Evolutionary conservation across 208 protist species (phyloP), one percentile per base, ranked within the genome.

Genomic region (Crithidia acanthocephali): DNA sequence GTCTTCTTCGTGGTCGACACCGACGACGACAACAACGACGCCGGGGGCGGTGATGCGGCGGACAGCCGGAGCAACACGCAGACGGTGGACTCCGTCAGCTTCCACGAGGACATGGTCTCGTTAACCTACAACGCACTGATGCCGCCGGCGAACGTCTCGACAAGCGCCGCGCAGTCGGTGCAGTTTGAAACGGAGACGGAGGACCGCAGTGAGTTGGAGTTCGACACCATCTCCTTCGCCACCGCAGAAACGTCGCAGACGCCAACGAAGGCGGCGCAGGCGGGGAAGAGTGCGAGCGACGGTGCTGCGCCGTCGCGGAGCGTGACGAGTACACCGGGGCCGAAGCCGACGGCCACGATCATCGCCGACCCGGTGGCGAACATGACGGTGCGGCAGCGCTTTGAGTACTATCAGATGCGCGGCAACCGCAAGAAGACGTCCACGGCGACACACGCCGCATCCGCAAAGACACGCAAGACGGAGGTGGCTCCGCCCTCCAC

Each of bases 201-300:
- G 35, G 35, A 47, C 2, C 6, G 28, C 30, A 58, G 30, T 2
- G 22, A n/a, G 35, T 22, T 63, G 25, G 58, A 63, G 13, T 63
- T 63, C 23, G 58, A 63, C 40, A 35, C 40, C 23, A 63, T 63
- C n/a, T 63, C 58, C n/a, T 63, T 63, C n/a, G 58, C 58, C 40
- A 63, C 58, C 2, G 25, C 16, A 4, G 58, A 63, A 13, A 63
- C 35, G 5, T 16, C 56, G 9, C 30, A 25, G 5, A 59, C 30
- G 7, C 30, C 30, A n/a, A 11, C 20, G 15, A 59, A n/a, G n/a
- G n/a, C n/a, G n/a, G n/a, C n/a, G n/a, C n/a, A 59, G 53, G 30
- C 53, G 9, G 5, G 18, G 16, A 22, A 6, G 45, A 50, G 7
- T 5, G 16, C 45, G 18, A 4, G 45, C 45, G 45, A 50, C 8